Conservation (phyloP, 352 stramenopile species). For the Pilasporangium apinafurcum region DNA sequence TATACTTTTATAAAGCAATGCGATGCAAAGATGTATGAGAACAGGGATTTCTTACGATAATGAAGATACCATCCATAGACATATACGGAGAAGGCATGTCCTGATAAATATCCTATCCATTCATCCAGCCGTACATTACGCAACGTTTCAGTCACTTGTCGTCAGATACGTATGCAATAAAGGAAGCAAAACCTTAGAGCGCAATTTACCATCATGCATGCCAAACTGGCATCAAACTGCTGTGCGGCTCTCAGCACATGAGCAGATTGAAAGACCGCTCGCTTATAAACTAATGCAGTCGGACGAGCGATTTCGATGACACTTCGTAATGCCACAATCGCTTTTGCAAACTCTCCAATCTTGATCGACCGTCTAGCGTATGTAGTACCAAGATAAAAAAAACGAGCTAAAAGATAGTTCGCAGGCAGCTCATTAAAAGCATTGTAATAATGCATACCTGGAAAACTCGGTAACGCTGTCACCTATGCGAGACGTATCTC, state of each 20-base stretch:
- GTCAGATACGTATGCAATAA: background rate
- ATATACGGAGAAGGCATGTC: constrained; percentile 43
- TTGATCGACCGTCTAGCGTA: constrained; percentile 31
- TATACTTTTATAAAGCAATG: background rate
- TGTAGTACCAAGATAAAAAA: background rate
- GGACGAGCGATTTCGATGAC: constrained; percentile 31
- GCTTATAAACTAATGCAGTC: constrained; percentile 14
- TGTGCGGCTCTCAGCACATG: constrained; percentile 28
- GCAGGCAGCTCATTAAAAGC: background rate
- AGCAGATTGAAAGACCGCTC: constrained; percentile 24
- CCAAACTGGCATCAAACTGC: constrained; percentile 22
- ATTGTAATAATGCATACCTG: constrained; percentile 5
- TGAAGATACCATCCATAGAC: constrained; percentile 19
- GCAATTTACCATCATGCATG: constrained; percentile 24
- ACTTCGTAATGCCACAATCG: constrained; percentile 29
- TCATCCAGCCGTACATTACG: background rate
- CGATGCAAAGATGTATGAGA: background rate
- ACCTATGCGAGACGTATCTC: constrained; percentile 10
- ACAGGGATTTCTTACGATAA: constrained; percentile 26
- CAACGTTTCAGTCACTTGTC: background rate
- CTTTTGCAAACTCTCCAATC: constrained; percentile 31
- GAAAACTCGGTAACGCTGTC: constrained; percentile 17
- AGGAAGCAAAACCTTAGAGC: background rate
- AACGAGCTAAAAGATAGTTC: background rate
- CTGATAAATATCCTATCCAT: constrained; percentile 27